Conservation (phyloP, 2,329 filamentous ascomycete species). For the Cladophialophora exuberans region DNA sequence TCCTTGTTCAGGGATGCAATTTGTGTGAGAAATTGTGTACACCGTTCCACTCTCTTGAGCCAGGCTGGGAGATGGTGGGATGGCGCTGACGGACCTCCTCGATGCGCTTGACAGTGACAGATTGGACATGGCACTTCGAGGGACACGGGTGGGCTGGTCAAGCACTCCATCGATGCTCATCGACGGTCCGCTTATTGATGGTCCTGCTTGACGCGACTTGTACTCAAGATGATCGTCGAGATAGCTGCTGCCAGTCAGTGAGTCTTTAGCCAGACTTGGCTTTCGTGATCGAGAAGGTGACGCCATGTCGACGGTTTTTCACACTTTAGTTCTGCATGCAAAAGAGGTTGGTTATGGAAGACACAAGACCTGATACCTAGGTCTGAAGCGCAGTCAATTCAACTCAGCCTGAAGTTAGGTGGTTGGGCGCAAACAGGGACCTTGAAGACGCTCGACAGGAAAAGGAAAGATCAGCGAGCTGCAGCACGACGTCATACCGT, state of each 20-base stretch:
- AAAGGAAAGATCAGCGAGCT: conserved; percentile 3
- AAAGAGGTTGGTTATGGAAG: neutral
- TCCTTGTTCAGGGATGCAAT: conserved; percentile 42
- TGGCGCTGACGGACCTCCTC: conserved; percentile 32
- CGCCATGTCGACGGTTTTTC: conserved; percentile 9
- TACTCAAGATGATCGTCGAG: conserved; percentile 55
- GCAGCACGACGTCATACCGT: conserved; percentile 20
- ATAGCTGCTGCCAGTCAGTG: conserved; percentile 45
- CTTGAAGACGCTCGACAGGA: neutral
- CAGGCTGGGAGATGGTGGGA: conserved; percentile 28
- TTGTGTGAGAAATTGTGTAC: conserved; percentile 50
- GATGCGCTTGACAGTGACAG: conserved; percentile 27
- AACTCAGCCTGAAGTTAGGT: too few relatives aligned
- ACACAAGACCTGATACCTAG: too few relatives aligned
- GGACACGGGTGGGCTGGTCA: conserved; percentile 26
- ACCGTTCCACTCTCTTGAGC: conserved; percentile 51
- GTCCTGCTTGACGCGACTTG: conserved; percentile 32
- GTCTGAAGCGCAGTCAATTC: too few relatives aligned
- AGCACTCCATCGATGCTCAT: conserved; percentile 35
- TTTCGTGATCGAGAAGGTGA: conserved; percentile 39
- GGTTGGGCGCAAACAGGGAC: neutral
- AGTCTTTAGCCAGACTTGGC: conserved; percentile 47
- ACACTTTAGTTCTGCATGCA: neutral
- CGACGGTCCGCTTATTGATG: conserved; percentile 29
- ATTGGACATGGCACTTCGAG: conserved; percentile 26